Conservation (phyloP, 192 early-diverging fungal genomes). For the Podila minutissima region DNA sequence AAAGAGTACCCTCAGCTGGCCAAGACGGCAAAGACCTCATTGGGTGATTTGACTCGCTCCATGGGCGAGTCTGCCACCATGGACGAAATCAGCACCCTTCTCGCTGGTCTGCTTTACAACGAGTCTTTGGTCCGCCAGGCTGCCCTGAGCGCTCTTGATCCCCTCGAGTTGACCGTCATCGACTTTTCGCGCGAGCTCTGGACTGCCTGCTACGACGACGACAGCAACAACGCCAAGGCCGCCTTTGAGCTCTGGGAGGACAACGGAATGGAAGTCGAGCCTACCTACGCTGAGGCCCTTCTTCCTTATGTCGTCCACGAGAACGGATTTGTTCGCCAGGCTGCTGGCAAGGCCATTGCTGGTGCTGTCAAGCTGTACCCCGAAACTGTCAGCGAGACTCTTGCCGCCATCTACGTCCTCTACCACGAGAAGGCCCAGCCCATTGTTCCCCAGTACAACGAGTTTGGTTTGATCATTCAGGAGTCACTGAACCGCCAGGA, state of each 20-base stretch:
- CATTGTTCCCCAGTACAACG: conserved; percentile 89
- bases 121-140: conserved; percentile 76
- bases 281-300: conserved; percentile 56
- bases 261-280: conserved; percentile 64
- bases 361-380: conserved; percentile 67
- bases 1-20: conserved; percentile 66
- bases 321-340: conserved; percentile 64
- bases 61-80: conserved; percentile 58
- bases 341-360: conserved; percentile 71
- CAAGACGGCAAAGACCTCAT: conserved; percentile 63
- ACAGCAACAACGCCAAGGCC: conserved; percentile 60
- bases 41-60: conserved; percentile 56
- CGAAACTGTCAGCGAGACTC: conserved; percentile 58
- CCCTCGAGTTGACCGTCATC: conserved; percentile 63
- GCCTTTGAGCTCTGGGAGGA: conserved; percentile 75
- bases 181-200: conserved; percentile 76
- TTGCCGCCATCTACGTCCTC: conserved; percentile 65
- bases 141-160: conserved; percentile 70
- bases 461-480: conserved; percentile 88
- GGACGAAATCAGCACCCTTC: conserved; percentile 65
- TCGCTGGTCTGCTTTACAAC: conserved; percentile 70
- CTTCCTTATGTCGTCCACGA: conserved; percentile 59
- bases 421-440: conserved; percentile 73
- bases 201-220: conserved; percentile 74
- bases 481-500: conserved; percentile 86